Evolutionary conservation across 495 filamentous ascomycete genomes (phyloP), one percentile per base, ranked within the genome.

Genomic region (Xylaria flabelliformis): DNA sequence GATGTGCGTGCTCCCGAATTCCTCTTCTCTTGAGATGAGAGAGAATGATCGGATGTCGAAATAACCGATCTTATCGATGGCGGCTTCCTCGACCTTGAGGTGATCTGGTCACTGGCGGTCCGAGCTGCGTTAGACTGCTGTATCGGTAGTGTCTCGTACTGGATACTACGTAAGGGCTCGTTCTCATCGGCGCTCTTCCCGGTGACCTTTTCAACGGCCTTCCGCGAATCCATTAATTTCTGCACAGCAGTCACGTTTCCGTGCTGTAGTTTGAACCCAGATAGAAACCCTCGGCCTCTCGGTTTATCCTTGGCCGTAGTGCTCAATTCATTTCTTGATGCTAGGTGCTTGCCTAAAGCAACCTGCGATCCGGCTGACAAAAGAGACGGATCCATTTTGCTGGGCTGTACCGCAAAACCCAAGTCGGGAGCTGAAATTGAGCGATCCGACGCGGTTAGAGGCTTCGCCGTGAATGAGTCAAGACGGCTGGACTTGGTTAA

Each of bases 401-500:
- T 53, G 72, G 75, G 70, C 67, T 74, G 74, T 24, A 32, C 39
- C 59, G 67, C 72, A 48, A 72, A 15, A 26, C 71, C 73, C 61
- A 79, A 61, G 59, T 79, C 73, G 34, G 74, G 75, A 48, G 74
- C 71, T 41, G 77, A 78, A 24, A 67, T 73, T 39, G 77, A 77
- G 34, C 69, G 74, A 64, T 75, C 59, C 26, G 75, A 68, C 29
- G 72, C 39, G 46, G 74, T 59, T 51, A 76, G 65, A 7, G 80
- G 74, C 32, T 72, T 72, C 50, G 69, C 53, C 26, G 66, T 66
- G 58, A 69, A 65, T 56, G 71, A 53, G 34, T 76, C 69, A 13
- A 70, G 65, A 48, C 79, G 80, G 58, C 76, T 74, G 58, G 75
- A 53, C 59, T 84, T 83, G 73, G 70, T 80, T 74, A 83, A 73